These are phyloP conservation scores for Pilaira anomala DNA, from an alignment of 192 early-diverging fungal species.

Conservation along the genomic window DNA sequence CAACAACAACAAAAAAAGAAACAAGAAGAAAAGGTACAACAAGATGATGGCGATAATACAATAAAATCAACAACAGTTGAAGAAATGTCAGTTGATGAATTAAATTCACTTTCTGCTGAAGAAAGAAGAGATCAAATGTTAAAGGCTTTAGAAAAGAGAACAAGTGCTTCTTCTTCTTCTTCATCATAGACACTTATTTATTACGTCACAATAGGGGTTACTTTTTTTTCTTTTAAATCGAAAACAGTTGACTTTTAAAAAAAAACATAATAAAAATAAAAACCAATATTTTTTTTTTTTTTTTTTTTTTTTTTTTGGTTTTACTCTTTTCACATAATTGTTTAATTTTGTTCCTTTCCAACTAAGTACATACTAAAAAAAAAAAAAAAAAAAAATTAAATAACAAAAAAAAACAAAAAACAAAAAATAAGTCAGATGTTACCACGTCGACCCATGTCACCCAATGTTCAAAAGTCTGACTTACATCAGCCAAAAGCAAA, in stretches of 20 bases:
- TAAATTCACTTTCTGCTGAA: conserved; percentile 30
- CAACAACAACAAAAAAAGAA: conserved; percentile 16
- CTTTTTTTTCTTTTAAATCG: no score
- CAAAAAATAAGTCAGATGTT: conserved; percentile 8
- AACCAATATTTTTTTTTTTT: no score
- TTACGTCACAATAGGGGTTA: no score
- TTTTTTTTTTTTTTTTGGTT: no score
- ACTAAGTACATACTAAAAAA: background rate
- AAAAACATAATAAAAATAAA: no score
- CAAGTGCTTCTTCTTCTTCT: background rate
- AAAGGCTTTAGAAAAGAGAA: conserved; percentile 31
- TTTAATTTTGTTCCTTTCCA: no score
- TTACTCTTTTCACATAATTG: no score
- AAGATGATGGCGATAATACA: background rate
- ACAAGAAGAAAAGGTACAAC: background rate
- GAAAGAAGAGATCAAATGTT: conserved; percentile 34
- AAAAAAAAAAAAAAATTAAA: background rate
- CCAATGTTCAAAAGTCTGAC: conserved; percentile 31
- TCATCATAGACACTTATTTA: no score
- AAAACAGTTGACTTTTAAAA: no score
- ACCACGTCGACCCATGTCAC: conserved; percentile 20
- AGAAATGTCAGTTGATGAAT: conserved; percentile 32
- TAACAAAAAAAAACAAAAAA: background rate
- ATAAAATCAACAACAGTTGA: background rate
- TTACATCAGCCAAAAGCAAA: conserved; percentile 66